A percentile compares a stretch with the other conserved stretches of the same genome.
Evolutionary conservation across 1,284 basidiomycete genomes (phyloP).

Genomic region (Dichomitus squalens): DNA sequence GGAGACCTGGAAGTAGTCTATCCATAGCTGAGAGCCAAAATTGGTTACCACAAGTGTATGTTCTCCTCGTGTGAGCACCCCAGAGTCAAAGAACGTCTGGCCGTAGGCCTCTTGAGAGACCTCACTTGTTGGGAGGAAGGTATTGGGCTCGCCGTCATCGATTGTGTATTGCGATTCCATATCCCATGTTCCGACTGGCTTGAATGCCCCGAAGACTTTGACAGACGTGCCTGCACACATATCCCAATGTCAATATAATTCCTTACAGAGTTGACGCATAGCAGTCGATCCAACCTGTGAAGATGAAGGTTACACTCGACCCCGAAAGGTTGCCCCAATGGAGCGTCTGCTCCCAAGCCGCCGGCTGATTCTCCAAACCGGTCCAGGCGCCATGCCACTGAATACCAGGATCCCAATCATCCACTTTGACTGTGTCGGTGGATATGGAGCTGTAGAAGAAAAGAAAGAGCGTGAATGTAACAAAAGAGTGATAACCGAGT

Average conservation of each 20-base stretch:
- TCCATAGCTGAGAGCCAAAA: slow-evolving; percentile 12
- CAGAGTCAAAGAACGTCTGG: slow-evolving; percentile 6
- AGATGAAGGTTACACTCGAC: not conserved
- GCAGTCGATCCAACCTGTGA: too few relatives aligned
- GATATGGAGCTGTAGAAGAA: not conserved
- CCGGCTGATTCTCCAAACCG: not conserved
- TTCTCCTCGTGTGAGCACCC: not conserved
- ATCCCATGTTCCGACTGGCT: slow-evolving; percentile 8
- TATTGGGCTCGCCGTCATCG: not conserved
- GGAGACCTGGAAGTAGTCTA: slow-evolving; percentile 10
- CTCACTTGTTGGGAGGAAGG: not conserved
- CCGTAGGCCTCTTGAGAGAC: slow-evolving; percentile 4
- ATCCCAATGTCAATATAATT: too few relatives aligned
- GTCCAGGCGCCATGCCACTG: not conserved
- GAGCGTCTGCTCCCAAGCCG: not conserved
- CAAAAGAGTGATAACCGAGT: not conserved
- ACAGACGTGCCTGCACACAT: slow-evolving; percentile 13
- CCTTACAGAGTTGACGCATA: too few relatives aligned
- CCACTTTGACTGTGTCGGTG: not conserved
- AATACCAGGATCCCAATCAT: not conserved
- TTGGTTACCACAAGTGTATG: slow-evolving; percentile 11
- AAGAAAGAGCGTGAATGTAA: not conserved
- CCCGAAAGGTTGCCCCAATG: not conserved
- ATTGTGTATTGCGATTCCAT: slow-evolving; percentile 15
- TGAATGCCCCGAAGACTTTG: slow-evolving; percentile 9